phyloP scores from a whole-genome alignment of 805 yeast species.

The Cyberlindnera galapagoensis region DNA sequence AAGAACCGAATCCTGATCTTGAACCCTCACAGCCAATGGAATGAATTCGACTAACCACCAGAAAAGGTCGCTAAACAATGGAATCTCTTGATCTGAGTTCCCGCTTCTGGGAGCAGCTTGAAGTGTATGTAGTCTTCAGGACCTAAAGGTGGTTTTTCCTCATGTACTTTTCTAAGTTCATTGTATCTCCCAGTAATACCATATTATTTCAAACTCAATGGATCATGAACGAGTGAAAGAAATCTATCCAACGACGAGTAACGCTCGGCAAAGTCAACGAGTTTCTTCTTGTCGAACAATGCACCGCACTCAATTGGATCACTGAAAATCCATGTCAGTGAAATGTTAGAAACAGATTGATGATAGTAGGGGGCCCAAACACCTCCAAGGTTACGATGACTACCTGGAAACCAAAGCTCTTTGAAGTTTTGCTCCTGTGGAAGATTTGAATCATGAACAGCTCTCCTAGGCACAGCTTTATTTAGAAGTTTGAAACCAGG shows the following conservation, averaged over 20 bases:
- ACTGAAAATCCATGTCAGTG: constrained; percentile 56
- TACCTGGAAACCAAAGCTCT: constrained; percentile 66
- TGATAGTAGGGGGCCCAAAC: constrained; percentile 47
- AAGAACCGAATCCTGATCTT: constrained; percentile 37
- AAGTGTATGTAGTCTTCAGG: constrained; percentile 10
- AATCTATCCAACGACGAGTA: constrained; percentile 36
- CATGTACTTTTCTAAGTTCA: constrained; percentile 7
- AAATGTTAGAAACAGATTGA: constrained; percentile 39
- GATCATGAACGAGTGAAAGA: constrained; percentile 45
- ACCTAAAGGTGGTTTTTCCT: constrained; percentile 1
- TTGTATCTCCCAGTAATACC: constrained; percentile 11
- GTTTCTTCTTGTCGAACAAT: constrained; percentile 33
- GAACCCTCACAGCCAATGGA: constrained; percentile 50
- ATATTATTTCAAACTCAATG: constrained; percentile 27
- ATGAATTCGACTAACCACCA: constrained; percentile 63
- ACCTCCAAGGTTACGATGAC: constrained; percentile 66
- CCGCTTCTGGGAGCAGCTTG: constrained; percentile 17
- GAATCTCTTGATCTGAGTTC: constrained; percentile 24
- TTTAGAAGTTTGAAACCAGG: constrained; percentile 18
- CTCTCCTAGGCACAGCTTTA: constrained; percentile 9
- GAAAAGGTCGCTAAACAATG: constrained; percentile 23
- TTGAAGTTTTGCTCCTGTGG: constrained; percentile 30
- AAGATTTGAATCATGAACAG: constrained; percentile 20
- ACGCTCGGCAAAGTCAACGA: constrained; percentile 34
- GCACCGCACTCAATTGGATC: constrained; percentile 49